Evolutionary conservation across 352 stramenopile species (phyloP), one percentile per base, ranked within the genome.

Genomic region (Phytophthora pistaciae): DNA sequence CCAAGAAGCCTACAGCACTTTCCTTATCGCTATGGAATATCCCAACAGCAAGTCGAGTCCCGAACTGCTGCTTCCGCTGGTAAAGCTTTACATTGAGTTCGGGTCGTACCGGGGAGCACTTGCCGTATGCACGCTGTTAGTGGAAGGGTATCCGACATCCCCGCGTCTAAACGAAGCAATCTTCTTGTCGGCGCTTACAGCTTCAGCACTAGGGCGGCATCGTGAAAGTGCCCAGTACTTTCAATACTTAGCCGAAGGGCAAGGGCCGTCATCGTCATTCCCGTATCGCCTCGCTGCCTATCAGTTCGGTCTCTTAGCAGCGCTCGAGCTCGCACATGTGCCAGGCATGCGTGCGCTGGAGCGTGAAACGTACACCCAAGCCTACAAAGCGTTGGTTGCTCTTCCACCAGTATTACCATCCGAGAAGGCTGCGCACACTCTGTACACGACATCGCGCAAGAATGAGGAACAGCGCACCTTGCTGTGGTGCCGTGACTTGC

Each of bases 11-110:
- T 94, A 94, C 64, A 90, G 89, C 59, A 85, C 83, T 1, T 94
- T 93, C 40, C 83, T 94, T 44, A 85, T 94, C 20, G 85, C 85
- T 14, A 93, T 94, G 85, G 87, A 94, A 55, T 94, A 91, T 60
- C 69, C 83, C 5, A 67, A 61, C 31, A 93, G 87, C 79, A 93
- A 93, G 64, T 80, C 83, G 38, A 83, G 88, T 21, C 82, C 84
- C 18, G 56, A 62, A 3, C 48, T 94, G 40, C 60, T 94, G 25
- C 60, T 87, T n/a, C 80, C 85, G 27, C 64, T 93, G 18, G 82
- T 70, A 3, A 68, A 80, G n/a, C 70, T 94, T 54, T 94, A 94
- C 57, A 65, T 94, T 18, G 87, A 94, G 62, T 89, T 88, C 44
- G 68, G 77, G 11, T 78, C 85, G 9, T 91, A 83, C 64, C 81